phyloP scores from a whole-genome alignment of 2,329 filamentous ascomycete genomes.

The Paraphaeosphaeria sporulosa region DNA sequence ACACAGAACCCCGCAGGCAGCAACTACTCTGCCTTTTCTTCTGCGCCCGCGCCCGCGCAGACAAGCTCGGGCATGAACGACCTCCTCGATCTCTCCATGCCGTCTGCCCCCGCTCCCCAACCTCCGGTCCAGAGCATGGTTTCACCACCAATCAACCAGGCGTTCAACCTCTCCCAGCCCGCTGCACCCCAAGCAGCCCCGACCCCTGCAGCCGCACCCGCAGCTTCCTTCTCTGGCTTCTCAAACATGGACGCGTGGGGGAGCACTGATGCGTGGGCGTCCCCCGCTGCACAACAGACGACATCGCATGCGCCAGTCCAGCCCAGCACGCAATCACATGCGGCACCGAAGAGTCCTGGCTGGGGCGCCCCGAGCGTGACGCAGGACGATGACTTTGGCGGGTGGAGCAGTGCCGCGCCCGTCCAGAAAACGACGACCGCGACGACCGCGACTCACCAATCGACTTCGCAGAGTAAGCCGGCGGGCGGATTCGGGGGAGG shows the following conservation, averaged over 20 bases:
- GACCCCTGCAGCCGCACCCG: conserved; percentile 31
- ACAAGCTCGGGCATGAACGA: conserved; percentile 69
- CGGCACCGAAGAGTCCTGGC: conserved; percentile 58
- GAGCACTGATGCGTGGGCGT: conserved; percentile 80
- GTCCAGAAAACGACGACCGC: conserved; percentile 45
- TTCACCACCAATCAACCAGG: conserved; percentile 64
- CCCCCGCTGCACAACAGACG: conserved; percentile 64
- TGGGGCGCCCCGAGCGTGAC: conserved; percentile 69
- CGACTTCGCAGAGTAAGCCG: conserved; percentile 51
- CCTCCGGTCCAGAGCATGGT: conserved; percentile 39
- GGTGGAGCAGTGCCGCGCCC: conserved; percentile 82
- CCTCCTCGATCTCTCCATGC: conserved; percentile 74
- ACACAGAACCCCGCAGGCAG: conserved; percentile 60
- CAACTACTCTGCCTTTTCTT: conserved; percentile 72
- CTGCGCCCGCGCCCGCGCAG: conserved; percentile 56
- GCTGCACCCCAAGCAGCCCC: conserved; percentile 41
- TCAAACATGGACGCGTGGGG: conserved; percentile 81
- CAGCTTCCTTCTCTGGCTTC: conserved; percentile 52
- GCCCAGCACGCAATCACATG: conserved; percentile 46
- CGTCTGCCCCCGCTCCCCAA: conserved; percentile 39
- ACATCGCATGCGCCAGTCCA: conserved; percentile 32
- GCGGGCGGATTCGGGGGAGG: conserved; percentile 62
- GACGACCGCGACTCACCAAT: conserved; percentile 34
- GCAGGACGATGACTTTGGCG: conserved; percentile 94
- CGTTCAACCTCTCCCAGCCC: conserved; percentile 67